A percentile compares a stretch with the other conserved stretches of the same genome.
Evolutionary conservation across 2,329 filamentous ascomycete genomes (phyloP).

Genomic region (Diaporthe ampelina): DNA sequence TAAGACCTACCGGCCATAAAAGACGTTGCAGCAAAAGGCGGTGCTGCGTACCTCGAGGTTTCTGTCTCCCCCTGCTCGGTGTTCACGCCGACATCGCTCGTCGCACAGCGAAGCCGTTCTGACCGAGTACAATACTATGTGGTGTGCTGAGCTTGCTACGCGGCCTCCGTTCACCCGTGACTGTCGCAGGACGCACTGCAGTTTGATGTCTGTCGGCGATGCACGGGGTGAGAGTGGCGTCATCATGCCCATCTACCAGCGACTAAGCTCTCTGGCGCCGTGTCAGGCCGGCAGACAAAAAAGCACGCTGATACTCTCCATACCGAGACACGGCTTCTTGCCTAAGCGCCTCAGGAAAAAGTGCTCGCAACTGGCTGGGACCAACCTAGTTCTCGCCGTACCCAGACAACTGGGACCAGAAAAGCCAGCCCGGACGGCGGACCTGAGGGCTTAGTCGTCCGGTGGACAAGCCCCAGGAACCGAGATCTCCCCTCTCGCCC

Average conservation of each 20-base stretch:
- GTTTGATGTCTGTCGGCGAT: conserved; percentile 9
- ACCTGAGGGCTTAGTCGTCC: background rate
- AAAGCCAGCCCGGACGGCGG: background rate
- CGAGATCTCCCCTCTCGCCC: background rate
- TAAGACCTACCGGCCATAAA: conserved; percentile 23
- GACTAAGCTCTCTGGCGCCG: background rate
- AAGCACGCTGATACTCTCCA: background rate
- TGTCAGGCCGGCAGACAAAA: conserved; percentile 18
- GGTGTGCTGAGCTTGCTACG: conserved; percentile 4
- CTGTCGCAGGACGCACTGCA: conserved; percentile 19
- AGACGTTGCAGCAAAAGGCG: conserved; percentile 28
- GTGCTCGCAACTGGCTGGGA: background rate
- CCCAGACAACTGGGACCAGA: conserved; percentile 5
- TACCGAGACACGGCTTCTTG: conserved; percentile 31
- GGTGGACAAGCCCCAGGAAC: background rate
- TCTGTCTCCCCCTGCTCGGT: background rate
- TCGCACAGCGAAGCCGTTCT: background rate
- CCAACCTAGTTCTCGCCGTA: background rate
- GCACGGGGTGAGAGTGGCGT: conserved; percentile 6
- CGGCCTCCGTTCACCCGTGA: conserved; percentile 23
- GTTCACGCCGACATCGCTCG: conserved; percentile 21
- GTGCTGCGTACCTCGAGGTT: conserved; percentile 13
- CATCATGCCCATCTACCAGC: conserved; percentile 3
- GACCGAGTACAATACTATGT: background rate
- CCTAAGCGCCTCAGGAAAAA: conserved; percentile 6